phyloP scores from a whole-genome alignment of 306 rosid genomes.

The Alnus rubra region DNA sequence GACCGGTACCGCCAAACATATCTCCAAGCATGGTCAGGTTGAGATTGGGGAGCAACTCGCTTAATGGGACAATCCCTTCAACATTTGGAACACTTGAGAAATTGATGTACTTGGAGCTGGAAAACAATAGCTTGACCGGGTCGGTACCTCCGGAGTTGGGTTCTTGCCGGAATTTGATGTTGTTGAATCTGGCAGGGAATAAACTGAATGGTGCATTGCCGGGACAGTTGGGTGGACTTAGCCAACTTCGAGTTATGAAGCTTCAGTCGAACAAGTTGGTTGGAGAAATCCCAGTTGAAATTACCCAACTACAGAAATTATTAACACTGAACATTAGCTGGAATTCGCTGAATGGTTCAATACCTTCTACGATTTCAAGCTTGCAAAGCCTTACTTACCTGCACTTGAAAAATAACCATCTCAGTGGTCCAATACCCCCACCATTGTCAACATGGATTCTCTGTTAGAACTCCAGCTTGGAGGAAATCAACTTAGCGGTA shows the following conservation, averaged over 20 bases:
- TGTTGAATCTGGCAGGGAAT: constrained; percentile 73
- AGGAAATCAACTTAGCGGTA: constrained; percentile 49
- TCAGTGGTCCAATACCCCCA: constrained; percentile 57
- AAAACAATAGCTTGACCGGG: constrained; percentile 49
- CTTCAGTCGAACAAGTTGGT: constrained; percentile 56
- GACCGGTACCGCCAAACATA: constrained; percentile 43
- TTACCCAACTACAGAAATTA: constrained; percentile 35
- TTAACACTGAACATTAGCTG: constrained; percentile 55
- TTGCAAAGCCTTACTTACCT: constrained; percentile 40
- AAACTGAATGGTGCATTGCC: constrained; percentile 55
- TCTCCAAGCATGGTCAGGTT: constrained; percentile 57
- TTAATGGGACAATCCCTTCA: constrained; percentile 45
- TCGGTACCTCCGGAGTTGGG: constrained; percentile 47
- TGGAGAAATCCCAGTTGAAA: constrained; percentile 55
- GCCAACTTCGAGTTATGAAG: constrained; percentile 50
- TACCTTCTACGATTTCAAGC: constrained; percentile 46
- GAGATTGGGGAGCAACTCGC: constrained; percentile 63
- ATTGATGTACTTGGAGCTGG: constrained; percentile 67
- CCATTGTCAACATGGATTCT: constrained; percentile 17
- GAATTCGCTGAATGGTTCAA: constrained; percentile 63
- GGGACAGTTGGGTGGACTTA: constrained; percentile 44
- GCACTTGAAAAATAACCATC: constrained; percentile 54
- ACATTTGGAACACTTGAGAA: constrained; percentile 2
- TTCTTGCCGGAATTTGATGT: constrained; percentile 47
- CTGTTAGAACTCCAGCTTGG: constrained; percentile 78